Evolutionary conservation across 768 basidiomycete species (phyloP), one percentile per base, ranked within the genome.

Genomic region (Phanerochaete carnosa): DNA sequence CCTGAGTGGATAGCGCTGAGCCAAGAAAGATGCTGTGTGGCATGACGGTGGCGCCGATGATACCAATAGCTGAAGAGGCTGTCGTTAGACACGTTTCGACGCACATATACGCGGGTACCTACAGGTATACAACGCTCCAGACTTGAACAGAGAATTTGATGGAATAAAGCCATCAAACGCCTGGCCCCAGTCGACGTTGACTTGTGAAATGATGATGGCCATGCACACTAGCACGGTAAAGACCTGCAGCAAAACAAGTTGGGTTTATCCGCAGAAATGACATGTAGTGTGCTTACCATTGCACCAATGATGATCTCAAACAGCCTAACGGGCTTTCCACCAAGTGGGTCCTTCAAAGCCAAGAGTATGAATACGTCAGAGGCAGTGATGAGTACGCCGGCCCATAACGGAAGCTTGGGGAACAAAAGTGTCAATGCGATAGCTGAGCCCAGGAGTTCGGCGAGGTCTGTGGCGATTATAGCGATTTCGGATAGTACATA

Each of bases 21-120:
- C 94, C 95, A 16, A 97, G 79, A 77, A 91, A 94, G n/a, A 97
- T 78, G 61, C 88, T 89, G 72, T 95, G 94, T 0, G 94, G 94
- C 94, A 95, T 95, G 61, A 94, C 88, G 2, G 93, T 97, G 1
- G 93, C 92, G 30, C 90, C 88, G 1, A 90, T 68, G 53, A 92
- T 86, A 37, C 89, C 89, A 57, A 90, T 83, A 30, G 87, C 85
- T 87, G 62, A 45, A 60, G 54, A 9, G 35, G 19, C 11, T 35
- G 23, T 32, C 22, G 51, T 55, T 45, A 46, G 39, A 26, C 19
- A 29, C 7, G 13, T 1, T 2, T 57, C 25, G 3, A 1, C 13
- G 25, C 45, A 11, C n/a, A 12, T 19, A 23, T 25, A 25, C 22
- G 35, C 16, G 6, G 7, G 64, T 8, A 72, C 83, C 45, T 67